These are phyloP conservation scores for Psilocybe azurescens DNA, from an alignment of 768 basidiomycete species.

Conservation along the genomic window DNA sequence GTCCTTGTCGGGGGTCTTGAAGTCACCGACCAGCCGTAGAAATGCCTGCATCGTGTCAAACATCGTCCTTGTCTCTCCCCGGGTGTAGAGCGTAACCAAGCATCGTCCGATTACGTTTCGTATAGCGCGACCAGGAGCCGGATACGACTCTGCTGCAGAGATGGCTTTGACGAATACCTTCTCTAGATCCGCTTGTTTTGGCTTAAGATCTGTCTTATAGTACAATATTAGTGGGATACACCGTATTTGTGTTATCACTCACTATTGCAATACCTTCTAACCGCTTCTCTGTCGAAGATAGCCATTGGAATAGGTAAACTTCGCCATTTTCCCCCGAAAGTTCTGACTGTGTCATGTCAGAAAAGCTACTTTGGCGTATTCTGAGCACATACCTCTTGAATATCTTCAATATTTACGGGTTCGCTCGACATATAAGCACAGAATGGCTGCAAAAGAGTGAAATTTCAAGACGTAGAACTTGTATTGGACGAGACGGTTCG, in stretches of 20 bases:
- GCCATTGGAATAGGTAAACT: conserved; percentile 86
- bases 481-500: too few species aligned
- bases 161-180: conserved; percentile 70
- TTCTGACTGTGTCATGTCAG: conserved; percentile 52
- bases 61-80: conserved; percentile 82
- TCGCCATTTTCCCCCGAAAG: conserved; percentile 78
- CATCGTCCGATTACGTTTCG: conserved; percentile 83
- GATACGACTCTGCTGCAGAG: conserved; percentile 65
- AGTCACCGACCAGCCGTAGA: conserved; percentile 75
- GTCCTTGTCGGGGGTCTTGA: conserved; percentile 69
- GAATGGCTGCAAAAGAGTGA: background rate
- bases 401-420: background rate
- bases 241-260: conserved; percentile 31
- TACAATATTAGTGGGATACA: background rate
- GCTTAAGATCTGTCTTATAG: conserved; percentile 68
- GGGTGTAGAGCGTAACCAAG: conserved; percentile 71
- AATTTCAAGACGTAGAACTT: background rate
- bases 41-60: conserved; percentile 88
- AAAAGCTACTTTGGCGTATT: background rate
- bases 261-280: conserved; percentile 58
- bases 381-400: background rate
- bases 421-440: background rate
- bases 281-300: conserved; percentile 66
- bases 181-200: conserved; percentile 66
- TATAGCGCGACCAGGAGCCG: conserved; percentile 87